Evolutionary conservation across 2,329 filamentous ascomycete genomes (phyloP), one percentile per base, ranked within the genome.

Genomic region (Dactylellina cionopaga): DNA sequence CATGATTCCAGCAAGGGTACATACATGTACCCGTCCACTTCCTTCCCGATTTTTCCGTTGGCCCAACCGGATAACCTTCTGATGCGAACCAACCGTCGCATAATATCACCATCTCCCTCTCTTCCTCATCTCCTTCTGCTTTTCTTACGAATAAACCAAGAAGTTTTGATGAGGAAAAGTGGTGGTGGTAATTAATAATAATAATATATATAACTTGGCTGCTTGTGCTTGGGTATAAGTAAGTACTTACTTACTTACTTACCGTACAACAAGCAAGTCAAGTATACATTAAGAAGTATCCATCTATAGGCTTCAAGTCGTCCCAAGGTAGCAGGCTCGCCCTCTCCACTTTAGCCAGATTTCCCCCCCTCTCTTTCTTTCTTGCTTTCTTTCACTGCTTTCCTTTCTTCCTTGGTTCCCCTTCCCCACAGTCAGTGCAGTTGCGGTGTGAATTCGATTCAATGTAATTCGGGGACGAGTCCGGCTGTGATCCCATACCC

Each of bases 1-100:
- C 25, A 33, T 63, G 56, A 60, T 35, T 27, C 60, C 37, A 41
- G 39, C 27, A 41, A 43, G 39, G 60, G 39, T 44, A 27, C 41
- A 27, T 7, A n/a, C n/a, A n/a, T n/a, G 56, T 33, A 35, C 43
- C 27, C 46, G 33, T 29, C 11, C 47, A 39, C 46, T 62, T 55
- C 41, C 64, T 69, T 69, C 64, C 64, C 64, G 64, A 60, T 69
- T 69, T 70, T 70, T 63, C 65, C 65, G 65, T 55, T 62, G 65
- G 47, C 56, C 51, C 63, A 46, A 68, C 49, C 33, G 43, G 44
- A 64, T 49, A 54, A 37, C 33, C 44, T 54, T 35, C 47, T 64
- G 59, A 55, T 37, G 39, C 33, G 22, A 31, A 47, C 29, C 43
- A 41, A 15, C 37, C 41, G 41, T 15, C 27, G 3, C 37, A 41